These are phyloP conservation scores for Parietaria judaica DNA, from an alignment of 306 rosid species.

Conservation along the genomic window DNA sequence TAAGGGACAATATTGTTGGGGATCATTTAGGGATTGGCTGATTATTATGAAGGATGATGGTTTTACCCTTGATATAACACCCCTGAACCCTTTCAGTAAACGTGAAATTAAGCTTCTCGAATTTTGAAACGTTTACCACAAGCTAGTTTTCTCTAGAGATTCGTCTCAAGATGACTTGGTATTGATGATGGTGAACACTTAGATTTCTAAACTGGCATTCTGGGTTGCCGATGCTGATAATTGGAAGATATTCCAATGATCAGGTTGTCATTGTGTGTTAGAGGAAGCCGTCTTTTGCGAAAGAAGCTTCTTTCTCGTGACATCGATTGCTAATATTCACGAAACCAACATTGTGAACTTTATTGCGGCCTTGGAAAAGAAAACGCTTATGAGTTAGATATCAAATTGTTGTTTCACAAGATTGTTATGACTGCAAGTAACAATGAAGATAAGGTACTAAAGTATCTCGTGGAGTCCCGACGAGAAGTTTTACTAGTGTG, in stretches of 20 bases:
- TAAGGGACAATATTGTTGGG: constrained; percentile 47
- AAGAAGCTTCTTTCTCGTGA: constrained; percentile 48
- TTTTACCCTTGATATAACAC: constrained; percentile 29
- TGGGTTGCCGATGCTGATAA: constrained; percentile 31
- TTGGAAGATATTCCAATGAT: constrained; percentile 33
- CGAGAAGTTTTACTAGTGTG: constrained; percentile 49
- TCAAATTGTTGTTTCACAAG: constrained; percentile 30
- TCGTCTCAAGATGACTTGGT: constrained; percentile 31
- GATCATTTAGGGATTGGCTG: constrained; percentile 58
- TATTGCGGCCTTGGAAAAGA: constrained; percentile 15
- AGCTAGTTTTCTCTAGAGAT: constrained; percentile 42
- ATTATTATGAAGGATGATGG: constrained; percentile 31
- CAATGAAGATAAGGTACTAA: constrained; percentile 19
- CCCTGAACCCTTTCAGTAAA: constrained; percentile 46
- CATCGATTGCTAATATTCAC: constrained; percentile 25
- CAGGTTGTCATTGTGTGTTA: constrained; percentile 42
- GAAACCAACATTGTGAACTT: constrained; percentile 26
- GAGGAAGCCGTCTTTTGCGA: constrained; percentile 54
- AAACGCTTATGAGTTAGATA: constrained; percentile 12
- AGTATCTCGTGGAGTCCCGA: constrained; percentile 46
- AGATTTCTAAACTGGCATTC: constrained; percentile 32
- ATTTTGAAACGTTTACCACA: constrained; percentile 56
- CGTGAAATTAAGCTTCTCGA: constrained; percentile 34
- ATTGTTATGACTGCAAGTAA: constrained; percentile 25
- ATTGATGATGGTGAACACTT: constrained; percentile 47